phyloP scores from a whole-genome alignment of 345 rosid species.

The Eucalyptus caleyi region DNA sequence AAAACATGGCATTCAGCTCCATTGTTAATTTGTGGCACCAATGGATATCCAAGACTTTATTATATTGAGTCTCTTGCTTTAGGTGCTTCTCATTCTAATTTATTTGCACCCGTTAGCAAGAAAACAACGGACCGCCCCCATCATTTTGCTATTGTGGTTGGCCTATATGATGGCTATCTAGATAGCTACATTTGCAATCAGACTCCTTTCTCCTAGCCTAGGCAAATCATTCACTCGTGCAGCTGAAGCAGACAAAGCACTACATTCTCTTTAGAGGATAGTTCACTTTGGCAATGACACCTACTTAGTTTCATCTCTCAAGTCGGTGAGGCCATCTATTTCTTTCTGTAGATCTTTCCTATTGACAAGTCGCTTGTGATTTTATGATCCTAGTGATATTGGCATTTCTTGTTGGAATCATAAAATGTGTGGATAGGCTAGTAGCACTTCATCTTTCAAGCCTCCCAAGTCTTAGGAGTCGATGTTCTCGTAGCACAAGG shows the following conservation, averaged over 20 bases:
- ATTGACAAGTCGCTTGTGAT: not conserved
- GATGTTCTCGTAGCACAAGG: not conserved
- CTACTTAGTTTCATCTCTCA: not conserved
- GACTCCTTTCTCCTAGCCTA: not conserved
- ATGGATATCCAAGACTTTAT: not conserved
- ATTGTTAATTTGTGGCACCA: not conserved
- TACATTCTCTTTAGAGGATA: not conserved
- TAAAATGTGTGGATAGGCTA: not conserved
- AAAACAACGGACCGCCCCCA: accelerated
- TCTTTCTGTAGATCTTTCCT: not conserved
- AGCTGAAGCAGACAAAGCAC: not conserved
- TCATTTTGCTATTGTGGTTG: not conserved
- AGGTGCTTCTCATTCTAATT: not conserved
- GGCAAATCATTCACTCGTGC: not conserved
- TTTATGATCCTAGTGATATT: not conserved
- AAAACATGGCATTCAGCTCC: not conserved
- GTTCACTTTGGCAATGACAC: not conserved
- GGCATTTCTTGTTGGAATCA: not conserved
- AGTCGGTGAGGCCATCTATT: not conserved
- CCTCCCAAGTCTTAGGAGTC: not conserved
- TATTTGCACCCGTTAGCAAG: not conserved
- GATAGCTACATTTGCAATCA: not conserved
- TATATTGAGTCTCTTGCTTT: not conserved
- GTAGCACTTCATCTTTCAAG: not conserved
- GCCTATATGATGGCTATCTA: not conserved